A percentile compares a stretch with the other conserved stretches of the same genome.
phyloP scores from a whole-genome alignment of 495 filamentous ascomycete species.

The Talaromyces trachyspermus region DNA sequence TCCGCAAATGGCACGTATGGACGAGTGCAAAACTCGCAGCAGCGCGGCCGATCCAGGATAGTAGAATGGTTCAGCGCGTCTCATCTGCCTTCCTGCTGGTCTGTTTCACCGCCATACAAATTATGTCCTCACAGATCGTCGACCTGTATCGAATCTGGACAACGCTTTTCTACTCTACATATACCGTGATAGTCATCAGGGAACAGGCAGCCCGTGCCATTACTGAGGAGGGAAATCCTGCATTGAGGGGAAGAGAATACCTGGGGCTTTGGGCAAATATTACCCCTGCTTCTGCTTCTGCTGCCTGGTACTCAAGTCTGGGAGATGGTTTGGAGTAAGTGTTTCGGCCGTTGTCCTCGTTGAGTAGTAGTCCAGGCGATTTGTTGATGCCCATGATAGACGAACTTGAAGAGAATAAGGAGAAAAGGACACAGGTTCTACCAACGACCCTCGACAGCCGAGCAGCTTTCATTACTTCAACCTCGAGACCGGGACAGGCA shows the following conservation, averaged over 20 bases:
- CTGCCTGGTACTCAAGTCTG: background rate
- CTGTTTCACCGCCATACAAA: background rate
- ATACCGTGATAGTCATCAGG: background rate
- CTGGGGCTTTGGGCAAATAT: constrained; percentile 2
- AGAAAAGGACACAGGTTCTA: no score
- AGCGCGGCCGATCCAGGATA: background rate
- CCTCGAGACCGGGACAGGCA: no score
- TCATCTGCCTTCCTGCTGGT: background rate
- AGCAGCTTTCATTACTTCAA: no score
- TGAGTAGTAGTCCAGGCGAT: no score
- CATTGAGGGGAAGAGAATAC: background rate
- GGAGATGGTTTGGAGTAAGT: background rate
- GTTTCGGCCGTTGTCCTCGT: no score
- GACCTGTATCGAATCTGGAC: background rate
- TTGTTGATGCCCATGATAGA: no score
- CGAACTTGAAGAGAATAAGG: no score
- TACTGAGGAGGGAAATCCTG: background rate
- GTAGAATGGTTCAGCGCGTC: background rate
- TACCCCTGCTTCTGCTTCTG: background rate
- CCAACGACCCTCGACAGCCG: no score
- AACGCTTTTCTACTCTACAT: background rate
- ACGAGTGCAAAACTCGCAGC: background rate
- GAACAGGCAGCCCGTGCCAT: no score
- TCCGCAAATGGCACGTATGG: background rate
- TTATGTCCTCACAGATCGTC: background rate